Evolutionary conservation across 176 grass and related monocot genomes (phyloP).

Genomic region (Areca catechu): DNA sequence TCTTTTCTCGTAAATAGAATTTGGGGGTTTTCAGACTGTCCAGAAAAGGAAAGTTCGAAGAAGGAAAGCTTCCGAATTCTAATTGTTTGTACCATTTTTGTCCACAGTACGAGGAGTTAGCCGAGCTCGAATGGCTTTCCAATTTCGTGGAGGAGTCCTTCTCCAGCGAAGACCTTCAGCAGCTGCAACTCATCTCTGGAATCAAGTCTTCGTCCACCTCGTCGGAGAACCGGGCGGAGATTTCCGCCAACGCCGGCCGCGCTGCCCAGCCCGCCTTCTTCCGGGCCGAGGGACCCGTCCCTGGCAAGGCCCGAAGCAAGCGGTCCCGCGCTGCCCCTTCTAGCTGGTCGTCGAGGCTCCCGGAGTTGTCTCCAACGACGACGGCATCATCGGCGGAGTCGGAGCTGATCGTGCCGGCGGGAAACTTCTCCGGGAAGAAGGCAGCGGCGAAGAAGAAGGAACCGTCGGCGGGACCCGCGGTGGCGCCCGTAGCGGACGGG

Average conservation of each 20-base stretch:
- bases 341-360: slow-evolving; percentile 13
- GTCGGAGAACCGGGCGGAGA: background rate
- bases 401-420: slow-evolving; percentile 8
- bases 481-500: slow-evolving; percentile 22
- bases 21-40: no score
- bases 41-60: no score
- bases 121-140: slow-evolving; percentile 89
- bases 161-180: slow-evolving; percentile 75
- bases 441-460: slow-evolving; percentile 55
- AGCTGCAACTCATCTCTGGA: slow-evolving; percentile 75
- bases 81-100: no score
- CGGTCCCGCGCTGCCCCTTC: slow-evolving; percentile 3
- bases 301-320: slow-evolving; percentile 15
- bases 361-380: background rate
- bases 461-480: slow-evolving; percentile 3
- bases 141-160: slow-evolving; percentile 65
- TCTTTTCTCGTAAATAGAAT: no score
- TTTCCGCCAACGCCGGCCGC: background rate
- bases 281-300: background rate
- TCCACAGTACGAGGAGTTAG: slow-evolving; percentile 68
- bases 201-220: slow-evolving; percentile 1
- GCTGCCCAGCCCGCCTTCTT: background rate
- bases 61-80: no score
- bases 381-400: slow-evolving; percentile 2
- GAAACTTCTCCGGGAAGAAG: slow-evolving; percentile 25